Conservation (phyloP, 495 filamentous ascomycete species). For the Penicillium roqueforti region DNA sequence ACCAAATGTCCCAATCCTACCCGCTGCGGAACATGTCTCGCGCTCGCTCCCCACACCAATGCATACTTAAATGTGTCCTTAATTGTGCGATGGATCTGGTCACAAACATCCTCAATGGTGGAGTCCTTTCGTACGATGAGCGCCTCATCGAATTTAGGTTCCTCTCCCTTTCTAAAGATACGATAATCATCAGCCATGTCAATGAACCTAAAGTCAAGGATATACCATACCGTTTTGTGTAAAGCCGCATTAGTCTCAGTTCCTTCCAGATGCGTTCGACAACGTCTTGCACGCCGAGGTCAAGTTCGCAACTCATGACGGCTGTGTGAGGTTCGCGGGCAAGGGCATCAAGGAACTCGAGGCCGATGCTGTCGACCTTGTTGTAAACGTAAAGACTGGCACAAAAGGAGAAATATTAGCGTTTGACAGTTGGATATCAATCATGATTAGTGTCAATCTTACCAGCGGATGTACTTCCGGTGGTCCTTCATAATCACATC, state of each 20-base stretch:
- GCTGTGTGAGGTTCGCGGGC: conserved; percentile 89
- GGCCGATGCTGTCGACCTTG: conserved; percentile 95
- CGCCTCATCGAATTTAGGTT: conserved; percentile 88
- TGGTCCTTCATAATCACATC: conserved; percentile 99
- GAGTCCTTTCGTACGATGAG: conserved; percentile 85
- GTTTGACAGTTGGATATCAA: not conserved
- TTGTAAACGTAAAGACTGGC: conserved; percentile 96
- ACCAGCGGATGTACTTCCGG: conserved; percentile 92
- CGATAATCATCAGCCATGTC: conserved; percentile 6
- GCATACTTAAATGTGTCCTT: conserved; percentile 99
- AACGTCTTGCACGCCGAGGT: conserved; percentile 94
- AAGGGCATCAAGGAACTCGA: conserved; percentile 88
- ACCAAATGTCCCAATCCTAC: conserved; percentile 86
- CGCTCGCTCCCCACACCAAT: conserved; percentile 95
- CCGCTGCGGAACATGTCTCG: conserved; percentile 88
- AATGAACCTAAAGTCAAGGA: not conserved
- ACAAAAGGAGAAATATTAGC: not conserved
- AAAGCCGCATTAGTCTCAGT: conserved; percentile 82
- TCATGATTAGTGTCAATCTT: conserved; percentile 6
- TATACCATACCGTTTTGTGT: conserved; percentile 76
- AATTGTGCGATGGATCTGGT: conserved; percentile 86
- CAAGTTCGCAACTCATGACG: conserved; percentile 97
- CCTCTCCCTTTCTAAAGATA: conserved; percentile 65
- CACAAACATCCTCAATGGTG: conserved; percentile 95
- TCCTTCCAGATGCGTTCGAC: conserved; percentile 96